Percentiles rank a stretch among this genome's conserved stretches.
These are phyloP conservation scores for Phytophthora palmivora DNA, from an alignment of 352 stramenopile genomes.

Conservation along the genomic window DNA sequence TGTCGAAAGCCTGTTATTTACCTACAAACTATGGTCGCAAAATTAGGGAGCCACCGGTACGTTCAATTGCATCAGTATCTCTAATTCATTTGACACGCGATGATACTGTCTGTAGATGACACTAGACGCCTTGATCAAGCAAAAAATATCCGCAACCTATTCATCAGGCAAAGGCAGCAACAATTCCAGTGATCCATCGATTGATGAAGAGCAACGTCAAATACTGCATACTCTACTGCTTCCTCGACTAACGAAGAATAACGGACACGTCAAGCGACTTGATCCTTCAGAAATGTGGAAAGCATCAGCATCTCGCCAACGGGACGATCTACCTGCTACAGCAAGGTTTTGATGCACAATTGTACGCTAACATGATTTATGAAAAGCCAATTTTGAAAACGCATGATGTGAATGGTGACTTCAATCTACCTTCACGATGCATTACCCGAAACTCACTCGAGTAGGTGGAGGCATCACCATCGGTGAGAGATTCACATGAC, in stretches of 20 bases:
- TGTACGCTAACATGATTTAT: no score
- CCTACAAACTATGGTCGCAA: conserved; percentile 39
- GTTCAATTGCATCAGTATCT: neutral
- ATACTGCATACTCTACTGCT: conserved; percentile 27
- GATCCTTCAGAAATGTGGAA: conserved; percentile 45
- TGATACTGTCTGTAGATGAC: conserved; percentile 60
- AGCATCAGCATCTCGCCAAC: conserved; percentile 14
- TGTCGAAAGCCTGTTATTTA: conserved; percentile 48
- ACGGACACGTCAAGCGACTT: conserved; percentile 1
- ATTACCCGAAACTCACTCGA: no score
- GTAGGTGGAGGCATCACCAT: no score
- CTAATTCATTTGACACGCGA: neutral
- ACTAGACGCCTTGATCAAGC: conserved; percentile 55
- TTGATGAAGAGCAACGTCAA: conserved; percentile 27
- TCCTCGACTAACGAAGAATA: conserved; percentile 17
- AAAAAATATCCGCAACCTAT: conserved; percentile 16
- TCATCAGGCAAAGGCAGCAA: conserved; percentile 4
- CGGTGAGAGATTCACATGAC: no score
- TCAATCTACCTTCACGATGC: no score
- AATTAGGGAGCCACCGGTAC: conserved; percentile 47
- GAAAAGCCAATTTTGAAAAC: no score
- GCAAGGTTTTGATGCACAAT: conserved; percentile 50
- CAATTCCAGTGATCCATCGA: conserved; percentile 8
- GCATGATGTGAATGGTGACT: no score
- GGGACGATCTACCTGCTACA: conserved; percentile 21